Conservation (phyloP, 2,329 filamentous ascomycete species). For the Cercospora zeae-maydis region DNA sequence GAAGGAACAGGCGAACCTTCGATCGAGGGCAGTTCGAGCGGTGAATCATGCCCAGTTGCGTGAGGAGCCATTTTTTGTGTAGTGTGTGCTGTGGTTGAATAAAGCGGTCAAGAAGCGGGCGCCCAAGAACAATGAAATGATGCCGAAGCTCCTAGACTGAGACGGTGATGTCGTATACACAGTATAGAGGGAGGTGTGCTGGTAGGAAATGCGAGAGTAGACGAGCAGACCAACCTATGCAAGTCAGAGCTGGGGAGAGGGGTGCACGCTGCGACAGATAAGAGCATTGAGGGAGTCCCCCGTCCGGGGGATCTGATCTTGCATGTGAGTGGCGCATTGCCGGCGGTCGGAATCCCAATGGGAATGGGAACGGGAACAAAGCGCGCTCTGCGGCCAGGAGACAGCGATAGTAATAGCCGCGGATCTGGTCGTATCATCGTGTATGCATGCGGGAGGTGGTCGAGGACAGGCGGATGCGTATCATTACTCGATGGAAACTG, state of each 20-base stretch:
- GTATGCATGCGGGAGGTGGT: neutral
- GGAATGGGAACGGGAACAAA: constrained; percentile 12
- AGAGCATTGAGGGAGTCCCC: constrained; percentile 14
- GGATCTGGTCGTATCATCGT: neutral
- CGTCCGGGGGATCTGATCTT: constrained; percentile 15
- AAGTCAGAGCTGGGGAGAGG: constrained; percentile 5
- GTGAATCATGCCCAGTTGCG: constrained; percentile 30
- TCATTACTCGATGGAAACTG: constrained; percentile 26
- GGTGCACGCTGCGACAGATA: constrained; percentile 16
- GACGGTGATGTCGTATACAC: neutral
- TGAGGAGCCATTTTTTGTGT: constrained; percentile 33
- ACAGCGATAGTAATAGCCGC: neutral
- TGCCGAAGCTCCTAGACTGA: neutral
- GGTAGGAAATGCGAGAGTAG: neutral
- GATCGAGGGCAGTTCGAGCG: constrained; percentile 22
- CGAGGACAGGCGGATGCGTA: neutral
- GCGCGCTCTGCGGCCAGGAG: constrained; percentile 11
- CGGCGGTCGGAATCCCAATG: constrained; percentile 3
- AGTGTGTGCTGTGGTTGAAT: neutral
- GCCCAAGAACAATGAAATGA: neutral
- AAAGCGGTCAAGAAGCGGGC: neutral
- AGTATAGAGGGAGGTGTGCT: neutral
- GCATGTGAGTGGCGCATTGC: constrained; percentile 7
- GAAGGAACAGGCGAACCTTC: constrained; percentile 19
- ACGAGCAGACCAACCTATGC: constrained; percentile 3